Evolutionary conservation across 768 basidiomycete genomes (phyloP), one percentile per base, ranked within the genome.

Genomic region (Leccinum rimulosum): DNA sequence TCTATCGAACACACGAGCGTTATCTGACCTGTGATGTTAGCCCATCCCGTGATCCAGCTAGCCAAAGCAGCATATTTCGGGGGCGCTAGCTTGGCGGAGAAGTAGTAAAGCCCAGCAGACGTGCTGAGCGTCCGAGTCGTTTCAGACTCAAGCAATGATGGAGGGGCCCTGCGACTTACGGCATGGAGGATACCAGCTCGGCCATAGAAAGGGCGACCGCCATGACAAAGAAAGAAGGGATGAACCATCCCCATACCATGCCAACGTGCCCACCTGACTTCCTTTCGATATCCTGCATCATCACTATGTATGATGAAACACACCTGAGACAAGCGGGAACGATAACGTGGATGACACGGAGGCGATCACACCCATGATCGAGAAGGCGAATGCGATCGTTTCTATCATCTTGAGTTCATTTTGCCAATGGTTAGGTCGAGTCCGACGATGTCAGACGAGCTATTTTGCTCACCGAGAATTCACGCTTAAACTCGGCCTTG

Each of bases 101-200:
- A 90, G 70, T 89, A 91, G 69, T 90, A 90, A 17, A 91, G 75
- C 0, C 88, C 89, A 7, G 89, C 88, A 61, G 88, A 90, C 25
- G 89, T 91, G 54, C 88, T 90, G 19, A 38, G 28, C 19, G 27
- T 52, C 51, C 47, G 38, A 52, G 9, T 47, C 31, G 27, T 56
- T 50, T 51, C 50, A 25, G 25, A 31, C 25, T 25, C 25, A n/a
- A 40, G 35, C 11, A 31, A 59, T 30, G 2, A 3, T 14, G 50
- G 8, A 47, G 0, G 11, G 12, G 52, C 11, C 27, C 48, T 49
- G 22, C 8, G 45, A 79, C 84, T 70, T 70, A 89, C 88, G 88
- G 88, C 88, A 89, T 89, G 3, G 87, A 80, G 1, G 88, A 88
- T 1, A 84, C 80, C 35, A 90, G 64, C 66, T 90, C 88, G 4